These are phyloP conservation scores for Lachnellula suecica DNA, from an alignment of 2,329 filamentous ascomycete genomes.

Conservation along the genomic window DNA sequence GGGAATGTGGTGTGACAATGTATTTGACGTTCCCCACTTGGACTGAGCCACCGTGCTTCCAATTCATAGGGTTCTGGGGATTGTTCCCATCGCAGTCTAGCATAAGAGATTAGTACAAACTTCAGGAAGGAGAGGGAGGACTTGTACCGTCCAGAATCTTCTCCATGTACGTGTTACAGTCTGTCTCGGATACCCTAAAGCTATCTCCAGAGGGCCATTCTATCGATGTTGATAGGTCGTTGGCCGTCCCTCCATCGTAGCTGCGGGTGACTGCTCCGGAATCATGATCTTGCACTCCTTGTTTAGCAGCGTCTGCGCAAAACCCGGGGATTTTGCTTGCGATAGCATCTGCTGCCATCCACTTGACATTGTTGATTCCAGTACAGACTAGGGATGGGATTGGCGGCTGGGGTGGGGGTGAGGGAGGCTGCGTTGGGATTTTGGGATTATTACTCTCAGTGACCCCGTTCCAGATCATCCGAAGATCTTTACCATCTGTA, in stretches of 20 bases:
- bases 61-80: neutral
- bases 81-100: neutral
- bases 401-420: no score
- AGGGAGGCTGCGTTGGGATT: no score
- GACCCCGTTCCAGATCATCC: no score
- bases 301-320: neutral
- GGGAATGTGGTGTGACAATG: neutral
- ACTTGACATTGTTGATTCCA: neutral
- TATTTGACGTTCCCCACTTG: neutral
- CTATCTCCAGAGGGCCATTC: neutral
- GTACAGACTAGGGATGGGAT: neutral
- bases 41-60: neutral
- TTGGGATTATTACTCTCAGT: no score
- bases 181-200: neutral
- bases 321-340: neutral
- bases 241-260: neutral
- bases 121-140: neutral
- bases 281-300: neutral
- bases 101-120: neutral
- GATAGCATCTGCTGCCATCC: neutral
- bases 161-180: neutral
- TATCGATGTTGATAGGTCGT: neutral
- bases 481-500: no score
- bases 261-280: neutral
- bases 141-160: neutral